Evolutionary conservation across 2,329 filamentous ascomycete genomes (phyloP), one percentile per base, ranked within the genome.

Genomic region (Claviceps citrina): DNA sequence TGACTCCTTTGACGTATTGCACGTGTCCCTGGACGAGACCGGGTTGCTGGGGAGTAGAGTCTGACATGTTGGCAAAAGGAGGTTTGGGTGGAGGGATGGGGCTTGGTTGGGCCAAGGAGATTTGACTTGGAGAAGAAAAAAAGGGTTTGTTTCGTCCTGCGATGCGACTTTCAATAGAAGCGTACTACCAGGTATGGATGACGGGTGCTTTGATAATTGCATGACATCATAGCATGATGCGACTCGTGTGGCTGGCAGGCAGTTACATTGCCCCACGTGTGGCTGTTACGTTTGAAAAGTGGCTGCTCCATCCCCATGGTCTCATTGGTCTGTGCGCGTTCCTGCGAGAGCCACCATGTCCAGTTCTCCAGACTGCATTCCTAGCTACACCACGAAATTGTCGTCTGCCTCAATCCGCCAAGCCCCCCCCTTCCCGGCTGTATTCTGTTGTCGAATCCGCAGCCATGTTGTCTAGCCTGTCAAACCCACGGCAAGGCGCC

Each of bases 401-500:
- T n/a, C 18, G 26, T 24, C 26, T 16, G 19, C 26, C 5, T 20
- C 27, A 4, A 22, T 31, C 19, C 28, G n/a, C 7, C 36, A 19
- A 28, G 8, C 16, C 5, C 18, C 6, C 13, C 7, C 13, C 27
- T 18, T 10, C 2, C 10, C 5, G 9, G 6, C 8, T 13, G 31
- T 6, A 33, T 9, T 22, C 12, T 25, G 5, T 6, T n/a, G n/a
- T n/a, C 8, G n/a, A n/a, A 38, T 7, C 19, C 13, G 15, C 30
- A 15, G 13, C 20, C 43, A 87, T 87, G 82, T 54, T 89, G 47
- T 75, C 78, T 33, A 64, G 69, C 47, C 67, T 93, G 47, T 65
- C 68, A 44, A 86, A 84, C 60, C 81, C 84, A 48, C 81, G 86
- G 60, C 84, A 93, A 59, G 71, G 82, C 40, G 78, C 85, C 52